Conservation (phyloP, 805 yeast species). For the Kodamaea hsintzibuensis region DNA sequence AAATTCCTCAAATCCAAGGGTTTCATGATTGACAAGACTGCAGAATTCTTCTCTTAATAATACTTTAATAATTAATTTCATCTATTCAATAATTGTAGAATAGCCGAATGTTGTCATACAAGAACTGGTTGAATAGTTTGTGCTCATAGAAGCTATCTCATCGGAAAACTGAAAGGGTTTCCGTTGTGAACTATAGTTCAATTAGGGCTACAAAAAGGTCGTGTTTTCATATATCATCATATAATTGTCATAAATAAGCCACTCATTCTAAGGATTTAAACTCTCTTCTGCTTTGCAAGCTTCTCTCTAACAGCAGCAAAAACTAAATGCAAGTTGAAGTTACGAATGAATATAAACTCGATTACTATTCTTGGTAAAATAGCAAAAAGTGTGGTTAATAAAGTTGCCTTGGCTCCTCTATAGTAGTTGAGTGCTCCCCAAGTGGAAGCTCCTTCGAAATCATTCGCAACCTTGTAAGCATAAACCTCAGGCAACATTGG, state of each 20-base stretch:
- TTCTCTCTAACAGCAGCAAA: not conserved
- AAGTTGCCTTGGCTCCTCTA: conserved; percentile 8
- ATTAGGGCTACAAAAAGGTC: no score
- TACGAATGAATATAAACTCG: not conserved
- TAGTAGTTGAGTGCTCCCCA: conserved; percentile 7
- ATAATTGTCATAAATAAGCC: not conserved
- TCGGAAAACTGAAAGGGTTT: not conserved
- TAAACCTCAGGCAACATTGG: conserved; percentile 63
- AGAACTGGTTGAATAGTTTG: no score
- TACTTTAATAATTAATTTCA: no score
- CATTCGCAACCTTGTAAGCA: conserved; percentile 54
- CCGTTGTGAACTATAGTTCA: no score
- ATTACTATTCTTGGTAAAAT: not conserved
- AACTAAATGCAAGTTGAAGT: not conserved
- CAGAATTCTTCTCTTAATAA: not conserved
- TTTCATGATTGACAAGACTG: conserved; percentile 26
- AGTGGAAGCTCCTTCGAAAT: conserved; percentile 25
- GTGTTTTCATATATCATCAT: no score
- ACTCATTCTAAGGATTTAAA: no score
- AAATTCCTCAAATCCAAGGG: conserved; percentile 26
- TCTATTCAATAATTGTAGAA: not conserved
- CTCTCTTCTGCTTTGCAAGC: not conserved
- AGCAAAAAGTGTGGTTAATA: conserved; percentile 1
- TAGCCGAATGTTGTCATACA: no score
- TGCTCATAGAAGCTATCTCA: no score